phyloP scores from a whole-genome alignment of 2,329 filamentous ascomycete genomes.

The Fusarium agapanthi region DNA sequence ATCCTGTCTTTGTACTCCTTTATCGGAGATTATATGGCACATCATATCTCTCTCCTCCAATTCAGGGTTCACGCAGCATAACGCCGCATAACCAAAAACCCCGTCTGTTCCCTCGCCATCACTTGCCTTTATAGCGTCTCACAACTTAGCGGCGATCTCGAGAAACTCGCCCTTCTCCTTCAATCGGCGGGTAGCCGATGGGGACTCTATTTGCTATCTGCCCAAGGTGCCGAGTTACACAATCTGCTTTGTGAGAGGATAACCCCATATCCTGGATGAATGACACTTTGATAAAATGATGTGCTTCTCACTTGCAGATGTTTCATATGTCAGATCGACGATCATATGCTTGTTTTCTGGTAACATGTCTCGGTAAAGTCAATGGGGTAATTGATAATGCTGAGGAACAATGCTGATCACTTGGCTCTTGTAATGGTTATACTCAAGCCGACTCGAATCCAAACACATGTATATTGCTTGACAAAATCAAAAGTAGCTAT shows the following conservation, averaged over 20 bases:
- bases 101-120: conserved; percentile 50
- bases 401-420: neutral
- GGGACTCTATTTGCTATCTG: conserved; percentile 53
- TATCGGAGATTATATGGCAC: conserved; percentile 47
- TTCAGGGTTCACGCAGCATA: conserved; percentile 52
- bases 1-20: conserved; percentile 28
- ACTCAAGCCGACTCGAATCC: neutral
- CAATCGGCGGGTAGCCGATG: conserved; percentile 60
- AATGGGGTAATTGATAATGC: neutral
- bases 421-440: neutral
- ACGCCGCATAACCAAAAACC: conserved; percentile 19
- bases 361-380: neutral
- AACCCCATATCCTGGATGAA: conserved; percentile 52
- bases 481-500: neutral
- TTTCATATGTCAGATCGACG: neutral
- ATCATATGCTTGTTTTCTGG: neutral
- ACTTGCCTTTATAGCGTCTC: conserved; percentile 52
- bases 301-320: neutral
- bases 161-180: conserved; percentile 51
- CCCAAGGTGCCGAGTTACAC: conserved; percentile 60
- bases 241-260: conserved; percentile 67
- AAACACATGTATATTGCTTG: neutral
- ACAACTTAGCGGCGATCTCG: conserved; percentile 43
- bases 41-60: conserved; percentile 49
- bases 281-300: neutral